Evolutionary conservation across 495 filamentous ascomycete species (phyloP).

Genomic region (Glarea lozoyensis): DNA sequence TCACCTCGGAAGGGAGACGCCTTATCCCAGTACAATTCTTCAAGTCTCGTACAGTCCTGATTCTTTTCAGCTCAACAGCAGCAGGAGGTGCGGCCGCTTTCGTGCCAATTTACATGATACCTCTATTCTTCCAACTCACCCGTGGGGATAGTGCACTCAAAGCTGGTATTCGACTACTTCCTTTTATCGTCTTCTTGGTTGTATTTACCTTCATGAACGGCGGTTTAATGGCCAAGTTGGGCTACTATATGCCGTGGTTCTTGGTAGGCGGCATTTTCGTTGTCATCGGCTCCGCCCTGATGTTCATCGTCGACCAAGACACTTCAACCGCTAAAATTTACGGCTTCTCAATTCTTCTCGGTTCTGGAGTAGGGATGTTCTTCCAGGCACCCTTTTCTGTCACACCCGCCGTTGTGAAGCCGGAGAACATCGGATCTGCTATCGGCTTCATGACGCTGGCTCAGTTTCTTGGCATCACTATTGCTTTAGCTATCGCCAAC

Average conservation of each 20-base stretch:
- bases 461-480: conserved; percentile 42
- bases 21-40: conserved; percentile 49
- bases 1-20: conserved; percentile 37
- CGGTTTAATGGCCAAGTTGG: conserved; percentile 37
- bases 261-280: conserved; percentile 36
- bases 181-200: conserved; percentile 45
- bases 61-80: conserved; percentile 34
- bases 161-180: conserved; percentile 48
- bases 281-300: conserved; percentile 38
- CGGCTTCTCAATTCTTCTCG: conserved; percentile 43
- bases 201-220: conserved; percentile 39
- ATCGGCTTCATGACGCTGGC: conserved; percentile 46
- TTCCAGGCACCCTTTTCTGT: conserved; percentile 46
- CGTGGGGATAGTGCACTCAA: conserved; percentile 36
- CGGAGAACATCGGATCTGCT: conserved; percentile 30
- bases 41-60: conserved; percentile 28
- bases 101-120: conserved; percentile 38
- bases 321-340: conserved; percentile 42
- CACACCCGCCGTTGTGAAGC: conserved; percentile 36
- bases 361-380: conserved; percentile 42
- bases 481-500: conserved; percentile 49
- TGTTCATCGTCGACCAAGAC: conserved; percentile 33
- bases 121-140: conserved; percentile 54
- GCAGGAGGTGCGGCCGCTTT: conserved; percentile 27
- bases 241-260: conserved; percentile 54